Base-by-base conservation (phyloP, 1,284 basidiomycete genomes). In the Leccinum ambiguum region DNA sequence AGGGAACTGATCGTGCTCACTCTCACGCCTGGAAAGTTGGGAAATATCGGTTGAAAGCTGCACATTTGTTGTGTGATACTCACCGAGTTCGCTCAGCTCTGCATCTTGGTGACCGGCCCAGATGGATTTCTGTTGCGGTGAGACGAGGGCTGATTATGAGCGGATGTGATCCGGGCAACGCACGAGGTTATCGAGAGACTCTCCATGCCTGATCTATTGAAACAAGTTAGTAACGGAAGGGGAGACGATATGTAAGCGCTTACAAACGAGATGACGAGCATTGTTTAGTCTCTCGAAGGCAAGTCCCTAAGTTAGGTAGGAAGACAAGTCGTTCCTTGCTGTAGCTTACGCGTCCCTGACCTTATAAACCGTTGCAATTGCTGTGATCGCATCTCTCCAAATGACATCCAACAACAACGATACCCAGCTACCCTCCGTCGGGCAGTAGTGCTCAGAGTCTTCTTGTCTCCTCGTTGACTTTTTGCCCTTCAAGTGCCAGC, bases 21-120 rank as follows among this genome's bases (percentile, higher is more conserved):
- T 71, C 86, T 86, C 82, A 89, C 88, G 43, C 90, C 89, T 91
- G 71, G 16, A 9, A n/a, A 16, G 14, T 41, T 41, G 13, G 36
- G 36, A 39, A 13, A 16, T 5, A 61, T 69, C 57, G 50, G 60
- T 68, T 50, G 63, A 54, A 30, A 23, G 16, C 48, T 54, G 63
- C 64, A 14, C 16, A 57, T n/a, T 16, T 33, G 4, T 18, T 13
- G 64, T 23, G 58, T 30, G 50, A 10, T 16, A 78, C 82, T 75
- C 72, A 90, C 94, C 94, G 75, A 95, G 92, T 69, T 89, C 89
- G 16, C 92, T 91, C 5, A 96, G 81, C 0, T 91, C 87, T 2
- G 94, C 87, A 76, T 97, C 93, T 66, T 83, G 84, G 85, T 90
- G 93, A 10, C 94, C 94, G 30, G 93, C 92, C 93, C 93, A 96